These are phyloP conservation scores for Neonectria faginata DNA, from an alignment of 2,329 filamentous ascomycete genomes.

Conservation along the genomic window DNA sequence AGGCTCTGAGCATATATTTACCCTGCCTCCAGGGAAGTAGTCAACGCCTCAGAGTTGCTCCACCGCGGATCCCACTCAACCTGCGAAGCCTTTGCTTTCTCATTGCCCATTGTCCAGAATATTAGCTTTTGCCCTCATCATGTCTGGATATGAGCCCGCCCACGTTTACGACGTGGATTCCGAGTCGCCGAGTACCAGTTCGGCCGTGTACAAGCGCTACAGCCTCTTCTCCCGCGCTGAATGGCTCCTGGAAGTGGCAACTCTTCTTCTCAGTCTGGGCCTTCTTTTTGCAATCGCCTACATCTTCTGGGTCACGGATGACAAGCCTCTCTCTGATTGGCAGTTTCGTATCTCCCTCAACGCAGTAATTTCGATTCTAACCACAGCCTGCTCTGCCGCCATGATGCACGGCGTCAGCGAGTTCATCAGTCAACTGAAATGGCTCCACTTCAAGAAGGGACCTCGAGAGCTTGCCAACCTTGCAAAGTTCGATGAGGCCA, in stretches of 20 bases:
- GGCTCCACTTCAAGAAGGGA: conserved; percentile 22
- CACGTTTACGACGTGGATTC: conserved; percentile 7
- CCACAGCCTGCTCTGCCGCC: conserved; percentile 18
- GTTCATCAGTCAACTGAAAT: conserved; percentile 33
- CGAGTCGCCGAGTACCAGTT: not conserved
- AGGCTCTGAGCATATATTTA: not conserved
- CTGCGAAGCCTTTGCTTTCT: not conserved
- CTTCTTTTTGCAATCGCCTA: not conserved
- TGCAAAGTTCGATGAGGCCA: conserved; percentile 28
- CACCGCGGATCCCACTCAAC: not conserved
- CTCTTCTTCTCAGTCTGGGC: conserved; percentile 1
- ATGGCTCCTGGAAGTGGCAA: conserved; percentile 8
- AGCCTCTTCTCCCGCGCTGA: not conserved
- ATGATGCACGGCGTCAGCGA: conserved; percentile 30
- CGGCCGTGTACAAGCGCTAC: conserved; percentile 13
- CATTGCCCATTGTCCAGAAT: not conserved
- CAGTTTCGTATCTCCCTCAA: conserved; percentile 18
- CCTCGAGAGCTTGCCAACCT: conserved; percentile 11
- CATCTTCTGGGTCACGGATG: conserved; percentile 20
- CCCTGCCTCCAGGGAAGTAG: not conserved
- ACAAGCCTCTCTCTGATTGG: conserved; percentile 25
- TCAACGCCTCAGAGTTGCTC: not conserved
- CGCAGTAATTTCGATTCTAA: conserved; percentile 19
- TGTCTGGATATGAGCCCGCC: conserved; percentile 1
- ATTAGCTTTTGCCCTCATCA: not conserved